Base-by-base conservation (phyloP, 306 rosid species). In the Vachellia pachyceras region DNA sequence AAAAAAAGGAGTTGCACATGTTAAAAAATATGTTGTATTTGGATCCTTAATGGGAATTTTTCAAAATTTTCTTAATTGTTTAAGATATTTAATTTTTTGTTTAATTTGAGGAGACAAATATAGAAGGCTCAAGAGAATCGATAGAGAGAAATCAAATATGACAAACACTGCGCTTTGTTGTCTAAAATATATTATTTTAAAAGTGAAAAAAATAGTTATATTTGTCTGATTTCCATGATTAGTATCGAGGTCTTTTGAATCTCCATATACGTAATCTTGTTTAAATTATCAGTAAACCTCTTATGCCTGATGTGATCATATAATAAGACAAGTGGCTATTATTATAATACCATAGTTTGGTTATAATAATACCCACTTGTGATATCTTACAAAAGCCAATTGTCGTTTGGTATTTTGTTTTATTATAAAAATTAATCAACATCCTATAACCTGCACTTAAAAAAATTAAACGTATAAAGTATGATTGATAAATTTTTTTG, bases 221-320 rank as follows among this genome's bases (percentile, higher is more conserved):
- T 68, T 68, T 68, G 72, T 68, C 73, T 10, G 50, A 40, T 68
- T 10, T 68, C 29, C 40, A 18, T 39, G 33, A 68, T 40, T 18
- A 9, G n/a, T 17, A 40, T 17, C 29, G 33, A 67, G 72, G 17
- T 8, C 72, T 39, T 68, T n/a, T 10, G 7, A 4, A 4, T 69
- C 52, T n/a, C 47, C 25, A 22, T 41, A 20, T 11, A 2, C 14
- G 18, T 41, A 69, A 22, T 22, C 5, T 11, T 42, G 29, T 2
- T 5, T 69, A 44, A 40, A 41, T 42, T 11, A 42, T 12, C 20
- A 22, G 39, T 39, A 40, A 68, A 68, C 22, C 1, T n/a, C 13
- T 37, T 13, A n/a, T n/a, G n/a, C n/a, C n/a, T n/a, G n/a, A 40
- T 18, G 17, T 40, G 7, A 68, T 39, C 49, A 0, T 68, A 68